A percentile compares a stretch with the other conserved stretches of the same genome.
These are phyloP conservation scores for Salvia miltiorrhiza DNA, from an alignment of 257 asterid genomes.

Conservation along the genomic window DNA sequence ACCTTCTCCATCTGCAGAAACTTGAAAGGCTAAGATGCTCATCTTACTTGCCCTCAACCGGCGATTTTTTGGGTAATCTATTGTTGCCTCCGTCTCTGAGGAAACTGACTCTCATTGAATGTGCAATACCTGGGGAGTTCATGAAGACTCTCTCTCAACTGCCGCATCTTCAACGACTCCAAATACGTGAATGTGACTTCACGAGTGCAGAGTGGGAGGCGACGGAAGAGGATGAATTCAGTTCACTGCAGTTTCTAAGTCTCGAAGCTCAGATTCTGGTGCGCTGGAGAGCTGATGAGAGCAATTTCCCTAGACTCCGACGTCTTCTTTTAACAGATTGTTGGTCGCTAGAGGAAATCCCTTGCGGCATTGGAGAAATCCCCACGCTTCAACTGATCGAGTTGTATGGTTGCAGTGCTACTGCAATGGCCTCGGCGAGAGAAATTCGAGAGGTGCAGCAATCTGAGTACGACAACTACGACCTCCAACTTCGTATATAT, in stretches of 20 bases:
- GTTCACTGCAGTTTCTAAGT: background rate
- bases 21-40: constrained; percentile 12
- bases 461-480: background rate
- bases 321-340: background rate
- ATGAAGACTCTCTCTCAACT: background rate
- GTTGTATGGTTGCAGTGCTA: constrained; percentile 7
- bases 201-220: background rate
- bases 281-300: constrained; percentile 18
- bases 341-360: background rate
- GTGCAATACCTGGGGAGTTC: background rate
- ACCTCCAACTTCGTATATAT: background rate
- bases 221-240: background rate
- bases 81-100: constrained; percentile 4
- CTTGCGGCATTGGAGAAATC: background rate
- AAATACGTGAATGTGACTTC: background rate
- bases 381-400: constrained; percentile 26
- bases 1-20: background rate
- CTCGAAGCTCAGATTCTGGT: background rate
- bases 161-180: constrained; percentile 15
- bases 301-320: constrained; percentile 7
- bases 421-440: constrained; percentile 10
- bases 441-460: constrained; percentile 29
- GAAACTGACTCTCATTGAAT: background rate
- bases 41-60: background rate
- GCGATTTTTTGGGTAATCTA: background rate